Percentiles rank a stretch among this genome's conserved stretches.
Evolutionary conservation across 192 early-diverging fungal species (phyloP).

Genomic region (Mortierella hygrophila): DNA sequence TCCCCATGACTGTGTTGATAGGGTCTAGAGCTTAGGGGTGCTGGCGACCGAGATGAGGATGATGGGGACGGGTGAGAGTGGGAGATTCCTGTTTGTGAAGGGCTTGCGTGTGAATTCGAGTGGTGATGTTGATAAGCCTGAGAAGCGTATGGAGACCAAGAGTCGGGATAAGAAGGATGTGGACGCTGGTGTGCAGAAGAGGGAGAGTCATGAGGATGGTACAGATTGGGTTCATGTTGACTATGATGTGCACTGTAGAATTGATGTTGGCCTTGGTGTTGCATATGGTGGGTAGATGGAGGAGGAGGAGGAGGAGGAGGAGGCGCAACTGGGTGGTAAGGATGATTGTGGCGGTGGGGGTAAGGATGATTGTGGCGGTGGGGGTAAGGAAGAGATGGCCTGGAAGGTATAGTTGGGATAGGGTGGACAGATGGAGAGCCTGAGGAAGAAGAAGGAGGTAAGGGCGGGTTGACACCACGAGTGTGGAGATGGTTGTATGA

Average conservation of each 20-base stretch:
- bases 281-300: not conserved
- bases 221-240: not conserved
- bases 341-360: too few relatives aligned
- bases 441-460: not conserved
- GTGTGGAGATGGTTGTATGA: not conserved
- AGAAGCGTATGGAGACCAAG: not conserved
- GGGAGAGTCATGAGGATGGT: not conserved
- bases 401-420: not conserved
- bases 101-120: too few relatives aligned
- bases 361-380: not conserved
- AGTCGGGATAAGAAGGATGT: not conserved
- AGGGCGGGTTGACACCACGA: not conserved
- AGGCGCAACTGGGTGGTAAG: not conserved
- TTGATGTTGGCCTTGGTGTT: not conserved
- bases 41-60: not conserved
- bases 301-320: not conserved
- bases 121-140: not conserved
- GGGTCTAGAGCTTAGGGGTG: not conserved
- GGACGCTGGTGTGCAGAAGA: not conserved
- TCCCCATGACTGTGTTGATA: not conserved
- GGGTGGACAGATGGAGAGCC: not conserved
- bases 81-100: not conserved
- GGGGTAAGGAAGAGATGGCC: not conserved
- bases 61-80: not conserved
- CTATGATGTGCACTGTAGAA: not conserved